phyloP scores from a whole-genome alignment of 2,329 filamentous ascomycete genomes.

The Pseudogymnoascus verrucosus region DNA sequence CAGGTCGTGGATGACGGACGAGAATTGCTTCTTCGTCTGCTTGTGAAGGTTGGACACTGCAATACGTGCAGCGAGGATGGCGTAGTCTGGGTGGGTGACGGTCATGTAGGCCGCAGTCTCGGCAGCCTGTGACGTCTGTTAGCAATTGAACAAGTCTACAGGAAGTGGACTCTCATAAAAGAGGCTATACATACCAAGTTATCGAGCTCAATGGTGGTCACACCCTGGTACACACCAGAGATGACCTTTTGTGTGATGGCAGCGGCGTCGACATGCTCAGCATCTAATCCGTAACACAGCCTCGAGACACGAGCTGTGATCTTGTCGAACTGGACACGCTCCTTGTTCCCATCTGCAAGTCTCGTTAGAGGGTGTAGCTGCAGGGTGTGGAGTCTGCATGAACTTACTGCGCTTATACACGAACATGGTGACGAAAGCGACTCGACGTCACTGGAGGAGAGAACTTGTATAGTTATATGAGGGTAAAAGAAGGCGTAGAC shows the following conservation, averaged over 20 bases:
- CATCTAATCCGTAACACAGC: slow-evolving; percentile 93
- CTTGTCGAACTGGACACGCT: slow-evolving; percentile 99
- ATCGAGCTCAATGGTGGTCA: slow-evolving; percentile 92
- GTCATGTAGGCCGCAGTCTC: slow-evolving; percentile 99
- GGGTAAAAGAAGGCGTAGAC: slow-evolving; percentile 1
- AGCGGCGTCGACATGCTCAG: slow-evolving; percentile 91
- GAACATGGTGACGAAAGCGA: slow-evolving; percentile 22
- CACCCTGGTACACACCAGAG: slow-evolving; percentile 96
- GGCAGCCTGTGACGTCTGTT: slow-evolving; percentile 58
- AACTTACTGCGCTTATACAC: slow-evolving; percentile 31
- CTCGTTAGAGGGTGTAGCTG: slow-evolving; percentile 13
- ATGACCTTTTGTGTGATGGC: slow-evolving; percentile 99
- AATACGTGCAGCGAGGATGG: slow-evolving; percentile 95
- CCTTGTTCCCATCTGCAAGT: slow-evolving; percentile 84
- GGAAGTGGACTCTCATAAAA: slow-evolving; percentile 18
- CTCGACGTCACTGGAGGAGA: not conserved
- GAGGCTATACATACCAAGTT: slow-evolving; percentile 67
- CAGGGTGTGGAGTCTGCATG: not conserved
- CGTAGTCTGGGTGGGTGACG: slow-evolving; percentile 97
- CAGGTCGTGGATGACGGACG: slow-evolving; percentile 85
- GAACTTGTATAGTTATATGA: slow-evolving; percentile 2
- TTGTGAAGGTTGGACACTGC: slow-evolving; percentile 99
- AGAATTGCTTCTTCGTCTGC: slow-evolving; percentile 99
- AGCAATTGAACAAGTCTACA: slow-evolving; percentile 14
- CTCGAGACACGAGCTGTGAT: slow-evolving; percentile 98